Evolutionary conservation across 177 flowering plant genomes (phyloP), one percentile per base, ranked within the genome.

Genomic region (Vitis hybrid): DNA sequence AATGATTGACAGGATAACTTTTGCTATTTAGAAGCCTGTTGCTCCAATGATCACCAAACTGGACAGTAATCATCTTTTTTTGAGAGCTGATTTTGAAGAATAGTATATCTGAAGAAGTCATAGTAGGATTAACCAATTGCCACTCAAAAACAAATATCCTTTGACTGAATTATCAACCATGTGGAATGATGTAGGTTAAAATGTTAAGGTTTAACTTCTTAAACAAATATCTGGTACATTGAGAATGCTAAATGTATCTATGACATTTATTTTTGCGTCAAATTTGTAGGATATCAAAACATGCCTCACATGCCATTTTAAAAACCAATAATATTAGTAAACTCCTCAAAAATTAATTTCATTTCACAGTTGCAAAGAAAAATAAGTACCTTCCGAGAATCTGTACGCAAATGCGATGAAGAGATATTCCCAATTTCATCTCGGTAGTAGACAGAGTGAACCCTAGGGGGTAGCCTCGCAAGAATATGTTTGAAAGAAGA

Each of bases 381-480:
- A 10, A 48, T 13, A 67, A 62, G 15, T 77, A 95, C 98, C 97
- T 91, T 93, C 50, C 59, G 80, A 65, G 72, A 69, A 78, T 77
- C 83, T 49, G 73, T 74, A 18, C 98, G 92, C 63, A 95, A 81
- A 78, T 79, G 97, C 45, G 98, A 95, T 50, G 97, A 72, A 51
- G 98, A 95, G 71, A 95, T 93, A 77, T 95, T 96, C 57, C 99
- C 99, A 62, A 96, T 96, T 50, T 78, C 85, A 83, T 96, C 98
- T 50, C 99, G 83, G 81, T 96, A 96, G 84, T 93, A 93, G 49
- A 93, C 95, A 70, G 99, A 96, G 71, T 90, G 93, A 69, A 92
- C 97, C 56, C 90, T 82, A 54, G 98, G 99, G 18, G 99, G 98
- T 53, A 96, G 79, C 68, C 80, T 82, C 56, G 86, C 92, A 63